Evolutionary conservation across 2,329 filamentous ascomycete genomes (phyloP).

Genomic region (Fusarium sp.): DNA sequence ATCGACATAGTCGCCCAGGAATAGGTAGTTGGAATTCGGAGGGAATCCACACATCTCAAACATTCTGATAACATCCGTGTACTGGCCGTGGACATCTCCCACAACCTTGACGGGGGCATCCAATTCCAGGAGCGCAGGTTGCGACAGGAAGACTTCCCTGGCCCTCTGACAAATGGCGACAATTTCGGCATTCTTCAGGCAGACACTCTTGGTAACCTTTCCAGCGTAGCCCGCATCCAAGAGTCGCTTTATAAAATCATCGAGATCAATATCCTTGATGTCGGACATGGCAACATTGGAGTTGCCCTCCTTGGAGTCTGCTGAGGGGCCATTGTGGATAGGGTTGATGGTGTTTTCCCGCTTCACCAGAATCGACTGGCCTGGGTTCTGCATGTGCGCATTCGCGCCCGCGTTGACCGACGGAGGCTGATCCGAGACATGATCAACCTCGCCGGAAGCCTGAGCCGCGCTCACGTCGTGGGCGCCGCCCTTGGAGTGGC

Average conservation of each 20-base stretch:
- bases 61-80: constrained; percentile 95
- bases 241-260: constrained; percentile 96
- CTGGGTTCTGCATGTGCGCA: constrained; percentile 74
- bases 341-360: constrained; percentile 78
- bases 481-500: constrained; percentile 77
- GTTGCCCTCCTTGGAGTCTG: constrained; percentile 60
- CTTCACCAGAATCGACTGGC: constrained; percentile 90
- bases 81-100: constrained; percentile 99
- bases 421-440: constrained; percentile 91
- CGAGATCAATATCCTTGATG: constrained; percentile 91
- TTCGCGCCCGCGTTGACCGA: constrained; percentile 71
- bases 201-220: constrained; percentile 97
- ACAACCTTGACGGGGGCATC: constrained; percentile 98
- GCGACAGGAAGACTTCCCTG: constrained; percentile 88
- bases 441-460: constrained; percentile 89
- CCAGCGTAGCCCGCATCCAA: constrained; percentile 95
- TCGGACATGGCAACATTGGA: constrained; percentile 84
- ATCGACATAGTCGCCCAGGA: constrained; percentile 98
- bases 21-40: constrained; percentile 98
- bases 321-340: constrained; percentile 61
- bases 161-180: constrained; percentile 91
- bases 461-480: constrained; percentile 85
- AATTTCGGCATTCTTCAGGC: constrained; percentile 97
- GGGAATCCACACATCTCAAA: constrained; percentile 99
- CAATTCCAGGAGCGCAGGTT: constrained; percentile 91